Base-by-base conservation (phyloP, 2,329 filamentous ascomycete genomes). In the Ceratocystis eucalypticola region DNA sequence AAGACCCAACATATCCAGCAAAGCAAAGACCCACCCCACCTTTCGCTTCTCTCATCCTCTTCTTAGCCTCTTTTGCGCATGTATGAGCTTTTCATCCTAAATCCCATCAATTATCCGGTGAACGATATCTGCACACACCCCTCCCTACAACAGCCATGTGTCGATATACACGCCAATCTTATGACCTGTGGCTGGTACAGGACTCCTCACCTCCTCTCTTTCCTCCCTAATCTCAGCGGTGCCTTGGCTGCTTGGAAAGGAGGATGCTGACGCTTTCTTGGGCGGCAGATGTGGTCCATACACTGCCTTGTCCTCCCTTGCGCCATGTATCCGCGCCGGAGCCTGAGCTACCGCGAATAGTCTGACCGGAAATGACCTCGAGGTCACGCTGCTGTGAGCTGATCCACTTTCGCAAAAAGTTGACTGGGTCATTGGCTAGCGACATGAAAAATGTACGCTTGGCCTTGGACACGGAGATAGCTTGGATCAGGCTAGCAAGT, bases 371-470 rank as follows among this genome's bases (percentile, higher is more conserved):
- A 61, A 96, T 87, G 5, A 94, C 85, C 72, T 96, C 91, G 45
- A 96, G 79, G 74, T 97, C 93, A 62, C 92, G 82, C 77, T 91
- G 91, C 78, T 99, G 94, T 17, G 88, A 93, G 72, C 87, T 91
- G 64, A 96, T 80, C 94, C 94, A 99, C 72, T 89, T 85, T 70
- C 84, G 86, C 68, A 96, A 81, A 72, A 97, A 97, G 12, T 82
- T 84, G 17, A 89, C 87, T 0, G 94, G 94, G 71, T 96, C 91
- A 69, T 88, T 84, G 68, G 86, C 84, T 69, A 97, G 80, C 4
- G 85, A 84, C 5, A 84, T 85, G 75, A 94, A 88, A 78, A 99
- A 99, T 17, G 87, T 84, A 74, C 96, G 90, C 74, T 96, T 96
- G 28, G 91, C 89, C 74, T 96, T 96, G 30, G 89, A 90, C 70